Evolutionary conservation across 1,284 basidiomycete genomes (phyloP).

Genomic region (Rugosomyces carneus): DNA sequence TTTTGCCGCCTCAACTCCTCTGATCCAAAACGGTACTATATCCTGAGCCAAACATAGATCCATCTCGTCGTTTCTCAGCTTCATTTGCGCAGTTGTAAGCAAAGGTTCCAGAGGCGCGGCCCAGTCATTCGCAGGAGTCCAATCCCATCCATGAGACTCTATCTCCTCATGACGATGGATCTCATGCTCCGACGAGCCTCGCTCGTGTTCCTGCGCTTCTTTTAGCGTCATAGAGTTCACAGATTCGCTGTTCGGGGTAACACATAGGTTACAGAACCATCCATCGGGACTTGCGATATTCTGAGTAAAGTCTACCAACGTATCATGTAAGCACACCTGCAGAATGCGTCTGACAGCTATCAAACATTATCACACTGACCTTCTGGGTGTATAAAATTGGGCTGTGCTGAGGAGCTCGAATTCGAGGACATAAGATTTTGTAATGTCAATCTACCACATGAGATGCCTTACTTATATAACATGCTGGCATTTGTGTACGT

Average conservation of each 20-base stretch:
- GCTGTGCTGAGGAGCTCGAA: constrained; percentile 8
- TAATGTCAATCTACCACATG: neutral
- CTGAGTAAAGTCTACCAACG: constrained; percentile 25
- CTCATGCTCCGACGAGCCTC: constrained; percentile 19
- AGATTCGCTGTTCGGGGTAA: constrained; percentile 13
- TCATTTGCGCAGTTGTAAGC: constrained; percentile 34
- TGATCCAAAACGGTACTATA: constrained; percentile 50
- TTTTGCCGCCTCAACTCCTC: constrained; percentile 45
- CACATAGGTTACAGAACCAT: constrained; percentile 32
- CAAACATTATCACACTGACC: constrained; percentile 11
- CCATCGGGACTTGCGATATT: constrained; percentile 16
- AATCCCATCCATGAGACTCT: constrained; percentile 18
- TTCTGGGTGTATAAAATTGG: constrained; percentile 14
- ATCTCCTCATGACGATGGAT: constrained; percentile 14
- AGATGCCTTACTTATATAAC: neutral
- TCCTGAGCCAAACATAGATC: constrained; percentile 40
- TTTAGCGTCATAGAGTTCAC: constrained; percentile 21
- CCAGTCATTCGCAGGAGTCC: constrained; percentile 14
- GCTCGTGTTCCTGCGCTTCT: constrained; percentile 25
- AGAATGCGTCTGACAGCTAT: neutral
- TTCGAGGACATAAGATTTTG: constrained; percentile 10
- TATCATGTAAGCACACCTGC: neutral
- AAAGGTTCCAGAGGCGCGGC: constrained; percentile 16
- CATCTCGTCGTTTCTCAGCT: constrained; percentile 45
- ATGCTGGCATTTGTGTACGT: neutral